Base-by-base conservation (phyloP, 2,329 filamentous ascomycete genomes). In the Fusarium tricinctum region DNA sequence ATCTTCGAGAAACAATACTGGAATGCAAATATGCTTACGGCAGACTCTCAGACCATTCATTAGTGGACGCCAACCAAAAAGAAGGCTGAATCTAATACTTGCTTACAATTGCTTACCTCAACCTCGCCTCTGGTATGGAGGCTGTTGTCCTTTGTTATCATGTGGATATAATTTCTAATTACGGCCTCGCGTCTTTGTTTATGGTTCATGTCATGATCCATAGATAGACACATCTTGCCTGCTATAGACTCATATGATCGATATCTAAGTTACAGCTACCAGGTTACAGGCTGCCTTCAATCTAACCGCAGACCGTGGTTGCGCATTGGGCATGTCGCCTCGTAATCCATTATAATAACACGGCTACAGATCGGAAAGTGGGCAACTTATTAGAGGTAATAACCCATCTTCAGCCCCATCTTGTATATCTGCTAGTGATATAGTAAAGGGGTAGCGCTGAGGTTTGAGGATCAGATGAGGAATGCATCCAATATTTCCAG, bases 161-260 rank as follows among this genome's bases (percentile, higher is more conserved):
- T 42, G n/a, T 61, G 17, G 22, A 38, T 38, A 38, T 38, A 46
- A 42, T 33, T 61, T 54, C 28, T 58, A 58, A 58, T 58, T 35
- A 43, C 57, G 57, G 53, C 39, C 17, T 43, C n/a, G 32, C 28
- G 28, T 22, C 26, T 56, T 58, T 46, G 14, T 22, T 59, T 38
- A 17, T 44, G 19, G 22, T 26, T 33, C 22, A 19, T 17, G 15
- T 48, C 17, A 26, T 38, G 35, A n/a, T 38, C 35, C 35, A 38
- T 38, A 38, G 35, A 38, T 38, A 17, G 33, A 35, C 33, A 35
- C n/a, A 35, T 9, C 15, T 35, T n/a, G 14, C 3, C 33, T 35
- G 17, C 14, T 38, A 38, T 38, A 38, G 8, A 35, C 17, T 38
- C 10, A 38, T n/a, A n/a, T 38, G 35, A 38, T 38, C 35, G 17